phyloP scores from a whole-genome alignment of 495 filamentous ascomycete species.

The Aspergillus leporis region DNA sequence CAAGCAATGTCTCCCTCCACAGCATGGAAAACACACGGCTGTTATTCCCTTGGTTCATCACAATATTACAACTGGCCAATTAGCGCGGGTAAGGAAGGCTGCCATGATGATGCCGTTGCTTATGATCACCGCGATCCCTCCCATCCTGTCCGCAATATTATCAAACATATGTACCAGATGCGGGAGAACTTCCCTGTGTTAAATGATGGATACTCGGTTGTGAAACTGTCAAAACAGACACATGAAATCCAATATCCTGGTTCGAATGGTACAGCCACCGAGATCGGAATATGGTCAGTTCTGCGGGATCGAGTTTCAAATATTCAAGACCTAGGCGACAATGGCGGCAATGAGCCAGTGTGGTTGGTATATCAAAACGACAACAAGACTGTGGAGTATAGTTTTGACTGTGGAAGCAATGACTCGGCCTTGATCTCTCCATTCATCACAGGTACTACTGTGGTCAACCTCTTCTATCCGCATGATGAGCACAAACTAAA shows the following conservation, averaged over 20 bases:
- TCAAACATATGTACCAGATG: constrained; percentile 67
- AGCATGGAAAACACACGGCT: constrained; percentile 71
- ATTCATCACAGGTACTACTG: constrained; percentile 54
- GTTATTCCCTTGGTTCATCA: constrained; percentile 55
- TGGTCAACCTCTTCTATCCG: constrained; percentile 69
- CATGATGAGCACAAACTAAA: constrained; percentile 56
- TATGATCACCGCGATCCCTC: constrained; percentile 72
- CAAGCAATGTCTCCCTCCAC: constrained; percentile 65
- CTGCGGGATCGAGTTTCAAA: constrained; percentile 49
- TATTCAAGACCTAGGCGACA: constrained; percentile 52
- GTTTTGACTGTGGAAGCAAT: constrained; percentile 58
- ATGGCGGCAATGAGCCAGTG: constrained; percentile 53
- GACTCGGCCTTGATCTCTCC: constrained; percentile 56
- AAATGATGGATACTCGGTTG: constrained; percentile 65
- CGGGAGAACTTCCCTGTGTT: constrained; percentile 59
- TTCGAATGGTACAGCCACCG: constrained; percentile 55
- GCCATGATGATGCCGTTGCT: constrained; percentile 56
- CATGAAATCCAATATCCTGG: constrained; percentile 51
- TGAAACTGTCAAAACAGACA: constrained; percentile 61
- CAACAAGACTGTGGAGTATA: constrained; percentile 55
- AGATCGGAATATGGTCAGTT: constrained; percentile 69
- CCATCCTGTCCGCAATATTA: constrained; percentile 63
- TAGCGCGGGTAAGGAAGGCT: constrained; percentile 54
- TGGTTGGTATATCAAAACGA: constrained; percentile 72
- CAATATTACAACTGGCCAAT: constrained; percentile 64